Conservation (phyloP, 495 filamentous ascomycete species). For the Penicillium waksmanii region DNA sequence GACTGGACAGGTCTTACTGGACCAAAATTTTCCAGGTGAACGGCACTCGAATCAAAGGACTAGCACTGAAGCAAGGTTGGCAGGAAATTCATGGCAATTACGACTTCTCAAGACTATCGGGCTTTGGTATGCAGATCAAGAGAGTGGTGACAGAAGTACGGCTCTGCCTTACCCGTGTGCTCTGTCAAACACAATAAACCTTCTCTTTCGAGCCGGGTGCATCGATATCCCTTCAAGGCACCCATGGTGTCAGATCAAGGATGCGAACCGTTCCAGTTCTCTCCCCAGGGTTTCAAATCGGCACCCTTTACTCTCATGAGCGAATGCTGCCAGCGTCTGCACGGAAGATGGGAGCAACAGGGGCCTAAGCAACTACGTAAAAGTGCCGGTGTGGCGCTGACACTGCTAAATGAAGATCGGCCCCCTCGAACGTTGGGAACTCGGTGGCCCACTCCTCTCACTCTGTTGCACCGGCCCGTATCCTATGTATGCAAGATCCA, state of each 20-base stretch:
- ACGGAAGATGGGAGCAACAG: conserved; percentile 1
- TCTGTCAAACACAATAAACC: conserved; percentile 6
- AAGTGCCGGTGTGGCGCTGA: conserved; percentile 14
- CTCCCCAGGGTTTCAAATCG: neutral
- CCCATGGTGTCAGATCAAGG: neutral
- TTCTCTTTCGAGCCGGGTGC: conserved; percentile 12
- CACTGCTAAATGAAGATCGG: conserved; percentile 9
- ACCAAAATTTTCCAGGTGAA: neutral
- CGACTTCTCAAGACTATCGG: neutral
- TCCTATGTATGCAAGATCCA: conserved; percentile 20
- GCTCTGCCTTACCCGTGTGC: neutral
- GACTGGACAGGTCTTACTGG: neutral
- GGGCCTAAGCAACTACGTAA: conserved; percentile 5
- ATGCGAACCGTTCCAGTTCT: conserved; percentile 1
- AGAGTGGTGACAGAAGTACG: conserved; percentile 2
- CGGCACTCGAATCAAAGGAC: neutral
- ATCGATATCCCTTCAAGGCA: conserved; percentile 4
- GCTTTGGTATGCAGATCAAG: conserved; percentile 6
- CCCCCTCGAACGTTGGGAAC: conserved; percentile 10
- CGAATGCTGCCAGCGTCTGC: neutral
- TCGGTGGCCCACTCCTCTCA: neutral
- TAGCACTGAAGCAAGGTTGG: conserved; percentile 1
- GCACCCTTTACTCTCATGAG: conserved; percentile 7
- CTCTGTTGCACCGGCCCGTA: conserved; percentile 18
- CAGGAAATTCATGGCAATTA: neutral